These are phyloP conservation scores for Hypocrella siamensis DNA, from an alignment of 2,329 filamentous ascomycete species.

Conservation along the genomic window DNA sequence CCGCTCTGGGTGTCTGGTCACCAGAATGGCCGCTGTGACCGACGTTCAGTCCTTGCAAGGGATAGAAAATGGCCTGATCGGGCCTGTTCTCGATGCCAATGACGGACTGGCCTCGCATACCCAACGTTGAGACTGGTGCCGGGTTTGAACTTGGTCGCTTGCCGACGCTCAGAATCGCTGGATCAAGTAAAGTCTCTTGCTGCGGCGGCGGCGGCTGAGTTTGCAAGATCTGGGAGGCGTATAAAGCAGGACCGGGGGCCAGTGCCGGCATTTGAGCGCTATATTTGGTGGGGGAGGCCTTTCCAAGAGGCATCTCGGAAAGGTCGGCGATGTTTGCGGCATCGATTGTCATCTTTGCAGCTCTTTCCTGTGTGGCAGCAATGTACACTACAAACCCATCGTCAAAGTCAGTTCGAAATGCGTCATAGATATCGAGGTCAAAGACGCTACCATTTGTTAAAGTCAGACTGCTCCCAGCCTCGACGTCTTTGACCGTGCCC, in stretches of 20 bases:
- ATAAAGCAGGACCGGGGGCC: slow-evolving; percentile 1
- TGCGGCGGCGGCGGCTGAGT: slow-evolving; percentile 10
- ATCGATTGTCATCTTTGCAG: slow-evolving; percentile 27
- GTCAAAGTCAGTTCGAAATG: not conserved
- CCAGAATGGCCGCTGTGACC: slow-evolving; percentile 6
- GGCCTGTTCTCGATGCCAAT: slow-evolving; percentile 5
- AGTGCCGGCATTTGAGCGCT: slow-evolving; percentile 10
- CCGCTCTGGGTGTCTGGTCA: slow-evolving; percentile 7
- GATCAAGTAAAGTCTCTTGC: slow-evolving; percentile 49
- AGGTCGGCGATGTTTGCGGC: slow-evolving; percentile 29
- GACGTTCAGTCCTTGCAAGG: slow-evolving; percentile 12
- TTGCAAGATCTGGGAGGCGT: not conserved
- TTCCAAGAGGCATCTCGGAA: slow-evolving; percentile 19
- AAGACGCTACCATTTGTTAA: slow-evolving; percentile 51
- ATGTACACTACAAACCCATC: slow-evolving; percentile 18
- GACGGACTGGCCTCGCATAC: slow-evolving; percentile 3
- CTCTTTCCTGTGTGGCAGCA: slow-evolving; percentile 25
- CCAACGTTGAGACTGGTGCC: slow-evolving; percentile 8
- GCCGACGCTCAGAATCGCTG: slow-evolving; percentile 62
- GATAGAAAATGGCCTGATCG: slow-evolving; percentile 11
- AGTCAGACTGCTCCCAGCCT: slow-evolving; percentile 49
- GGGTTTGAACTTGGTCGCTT: slow-evolving; percentile 20
- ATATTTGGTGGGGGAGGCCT: slow-evolving; percentile 12
- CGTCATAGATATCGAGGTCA: not conserved
- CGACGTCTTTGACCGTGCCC: slow-evolving; percentile 55